These are phyloP conservation scores for Mucor sp. DNA, from an alignment of 371 early-diverging fungal genomes.

Conservation along the genomic window DNA sequence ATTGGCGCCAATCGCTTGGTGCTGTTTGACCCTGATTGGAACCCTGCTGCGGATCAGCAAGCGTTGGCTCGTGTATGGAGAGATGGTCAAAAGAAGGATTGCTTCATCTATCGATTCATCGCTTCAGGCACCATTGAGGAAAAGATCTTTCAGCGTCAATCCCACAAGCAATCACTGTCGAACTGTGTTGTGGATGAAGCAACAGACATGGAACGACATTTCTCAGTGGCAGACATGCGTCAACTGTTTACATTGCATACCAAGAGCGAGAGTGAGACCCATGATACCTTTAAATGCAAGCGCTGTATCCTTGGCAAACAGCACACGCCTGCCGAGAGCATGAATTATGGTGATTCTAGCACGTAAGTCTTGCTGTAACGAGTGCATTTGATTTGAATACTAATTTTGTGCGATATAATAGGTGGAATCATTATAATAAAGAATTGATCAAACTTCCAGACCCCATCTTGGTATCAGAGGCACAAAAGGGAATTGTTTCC, in stretches of 20 bases:
- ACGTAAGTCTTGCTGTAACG: slow-evolving; percentile 33
- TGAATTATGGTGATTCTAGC: slow-evolving; percentile 77
- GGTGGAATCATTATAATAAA: slow-evolving; percentile 90
- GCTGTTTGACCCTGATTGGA: slow-evolving; percentile 92
- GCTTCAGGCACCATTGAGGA: slow-evolving; percentile 97
- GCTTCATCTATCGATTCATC: slow-evolving; percentile 94
- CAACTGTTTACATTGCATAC: slow-evolving; percentile 85
- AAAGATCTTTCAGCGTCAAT: slow-evolving; percentile 96
- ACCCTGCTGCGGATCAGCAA: slow-evolving; percentile 81
- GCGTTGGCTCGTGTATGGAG: slow-evolving; percentile 97
- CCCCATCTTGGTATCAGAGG: slow-evolving; percentile 72
- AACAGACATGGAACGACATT: slow-evolving; percentile 89
- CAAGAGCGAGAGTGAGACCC: slow-evolving; percentile 87
- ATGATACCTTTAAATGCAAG: slow-evolving; percentile 94
- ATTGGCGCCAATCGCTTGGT: slow-evolving; percentile 96
- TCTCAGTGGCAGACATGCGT: slow-evolving; percentile 86
- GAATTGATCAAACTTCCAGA: slow-evolving; percentile 78
- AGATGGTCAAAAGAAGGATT: slow-evolving; percentile 95
- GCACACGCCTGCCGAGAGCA: slow-evolving; percentile 66
- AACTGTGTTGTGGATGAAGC: slow-evolving; percentile 95
- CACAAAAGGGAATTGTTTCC: slow-evolving; percentile 71
- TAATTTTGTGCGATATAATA: slow-evolving; percentile 17
- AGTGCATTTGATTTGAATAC: neutral
- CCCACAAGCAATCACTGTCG: slow-evolving; percentile 85
- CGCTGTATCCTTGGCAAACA: slow-evolving; percentile 86